Conservation (phyloP, 176 grass and related monocot species). For the Luzula sylvatica region DNA sequence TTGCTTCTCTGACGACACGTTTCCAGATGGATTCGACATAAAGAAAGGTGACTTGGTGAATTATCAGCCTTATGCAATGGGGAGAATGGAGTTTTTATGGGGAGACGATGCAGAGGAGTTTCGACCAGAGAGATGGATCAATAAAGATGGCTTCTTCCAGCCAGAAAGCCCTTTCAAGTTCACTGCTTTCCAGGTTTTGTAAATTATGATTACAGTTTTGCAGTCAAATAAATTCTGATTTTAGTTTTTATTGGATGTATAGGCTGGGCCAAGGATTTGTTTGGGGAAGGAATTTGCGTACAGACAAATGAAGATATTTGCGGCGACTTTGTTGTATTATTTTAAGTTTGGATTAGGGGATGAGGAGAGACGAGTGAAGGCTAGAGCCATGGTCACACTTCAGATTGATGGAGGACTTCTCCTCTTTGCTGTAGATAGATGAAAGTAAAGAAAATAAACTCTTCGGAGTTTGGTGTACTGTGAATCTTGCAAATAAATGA, state of each 20-base stretch:
- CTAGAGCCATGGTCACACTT: constrained; percentile 46
- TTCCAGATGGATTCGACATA: constrained; percentile 39
- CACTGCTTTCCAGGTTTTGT: constrained; percentile 39
- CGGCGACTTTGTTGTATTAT: constrained; percentile 34
- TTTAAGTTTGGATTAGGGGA: constrained; percentile 60
- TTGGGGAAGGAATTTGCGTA: constrained; percentile 80
- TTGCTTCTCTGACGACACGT: constrained; percentile 45
- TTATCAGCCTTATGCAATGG: constrained; percentile 64
- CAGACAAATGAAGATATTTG: constrained; percentile 60
- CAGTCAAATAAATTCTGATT: background rate
- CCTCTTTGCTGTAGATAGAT: too few relatives aligned
- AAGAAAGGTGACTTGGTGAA: constrained; percentile 45
- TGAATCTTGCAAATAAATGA: background rate
- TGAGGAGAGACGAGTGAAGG: constrained; percentile 28
- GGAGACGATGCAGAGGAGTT: constrained; percentile 40
- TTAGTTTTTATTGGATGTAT: background rate
- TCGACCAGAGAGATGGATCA: constrained; percentile 55
- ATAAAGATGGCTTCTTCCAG: constrained; percentile 27
- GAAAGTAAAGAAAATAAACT: too few relatives aligned
- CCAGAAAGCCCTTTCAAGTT: constrained; percentile 56
- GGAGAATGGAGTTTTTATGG: constrained; percentile 58
- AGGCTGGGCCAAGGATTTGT: constrained; percentile 53
- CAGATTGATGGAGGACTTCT: constrained; percentile 50
- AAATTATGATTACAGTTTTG: background rate
- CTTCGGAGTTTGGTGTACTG: background rate